Base-by-base conservation (phyloP, 306 rosid species). In the Dryas alaskensis region DNA sequence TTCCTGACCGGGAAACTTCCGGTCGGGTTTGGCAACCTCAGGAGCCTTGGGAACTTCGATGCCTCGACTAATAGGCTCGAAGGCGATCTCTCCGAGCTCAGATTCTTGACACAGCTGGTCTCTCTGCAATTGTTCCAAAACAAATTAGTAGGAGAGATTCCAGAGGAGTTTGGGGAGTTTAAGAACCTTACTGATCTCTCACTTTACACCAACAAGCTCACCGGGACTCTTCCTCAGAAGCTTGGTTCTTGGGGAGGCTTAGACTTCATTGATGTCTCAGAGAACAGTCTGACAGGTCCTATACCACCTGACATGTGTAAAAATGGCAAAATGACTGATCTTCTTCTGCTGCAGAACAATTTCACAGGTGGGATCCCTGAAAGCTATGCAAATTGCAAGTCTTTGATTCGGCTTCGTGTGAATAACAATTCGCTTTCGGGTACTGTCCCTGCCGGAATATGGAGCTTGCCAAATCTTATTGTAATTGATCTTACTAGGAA, bases 281-380 rank as follows among this genome's bases (percentile, higher is more conserved):
- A 93, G 78, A 93, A 93, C 65, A 89, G 64, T 10, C 78, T 93
- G 48, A 73, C 85, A 0, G 98, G 98, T 51, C 77, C 86, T 50
- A 87, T 93, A 49, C 98, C 96, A 5, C 86, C 97, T 57, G 81
- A 77, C 48, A 82, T 93, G 97, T 93, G 98, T 84, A 89, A 78
- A 73, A 87, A 85, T 73, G 86, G 81, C 43, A 72, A 6, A 22
- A 81, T 90, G 75, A 17, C 22, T 0, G 81, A 60, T 2, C 69
- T 93, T 51, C 78, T 80, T 0, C 6, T 90, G 54, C 76, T 89
- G 54, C 84, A 93, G 81, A 93, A 93, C 85, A 84, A 81, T 9
- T 89, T 93, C 85, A 80, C 60, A 37, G 98, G 97, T 31, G 85
- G 82, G 27, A 82, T 93, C 81, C 97, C 98, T 4, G 93, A 86